Base-by-base conservation (phyloP, 345 rosid genomes). In the Carallia brachiata region DNA sequence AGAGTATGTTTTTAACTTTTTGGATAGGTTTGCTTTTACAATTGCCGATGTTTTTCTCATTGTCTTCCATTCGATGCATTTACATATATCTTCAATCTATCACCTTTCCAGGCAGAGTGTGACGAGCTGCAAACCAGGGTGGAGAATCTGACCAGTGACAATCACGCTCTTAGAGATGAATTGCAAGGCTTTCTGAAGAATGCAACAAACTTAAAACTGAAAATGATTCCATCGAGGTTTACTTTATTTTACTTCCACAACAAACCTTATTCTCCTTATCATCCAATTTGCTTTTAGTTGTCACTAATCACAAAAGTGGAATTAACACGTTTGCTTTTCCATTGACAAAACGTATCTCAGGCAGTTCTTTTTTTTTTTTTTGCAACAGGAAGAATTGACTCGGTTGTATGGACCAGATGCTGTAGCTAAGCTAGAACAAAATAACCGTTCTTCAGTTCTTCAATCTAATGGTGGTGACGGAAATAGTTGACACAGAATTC, bases 101-200 rank as follows among this genome's bases (percentile, higher is more conserved):
- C 36, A 70, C 68, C 5, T 58, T 50, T 61, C 36, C 68, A 91
- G 99, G 98, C 85, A 12, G 99, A 92, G 74, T 95, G 99, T 59
- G 99, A 90, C 55, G 98, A 90, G 73, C 90, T 96, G 72, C 98
- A 90, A 70, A 84, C 44, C 67, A 88, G 84, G 70, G 98, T 96
- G 62, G 92, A 92, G 77, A 73, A 60, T 47, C 75, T 96, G 78
- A 78, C 63, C 48, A 87, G 54, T 31, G 97, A 96, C 74, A 96
- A 92, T 70, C 71, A 62, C 62, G 71, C 60, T 71, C 90, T 96
- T 66, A 81, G 87, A 79, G 94, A 90, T 34, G 99, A 96, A 80
- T 75, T 92, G 48, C 87, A 65, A 85, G 85, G 81, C 90, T 96
- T 70, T 92, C 97, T 1, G 84, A 86, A 31, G 92, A 96, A 66